Percentiles rank a stretch among this genome's conserved stretches.
phyloP scores from a whole-genome alignment of 2,329 filamentous ascomycete species.

The Penicillium sp. region DNA sequence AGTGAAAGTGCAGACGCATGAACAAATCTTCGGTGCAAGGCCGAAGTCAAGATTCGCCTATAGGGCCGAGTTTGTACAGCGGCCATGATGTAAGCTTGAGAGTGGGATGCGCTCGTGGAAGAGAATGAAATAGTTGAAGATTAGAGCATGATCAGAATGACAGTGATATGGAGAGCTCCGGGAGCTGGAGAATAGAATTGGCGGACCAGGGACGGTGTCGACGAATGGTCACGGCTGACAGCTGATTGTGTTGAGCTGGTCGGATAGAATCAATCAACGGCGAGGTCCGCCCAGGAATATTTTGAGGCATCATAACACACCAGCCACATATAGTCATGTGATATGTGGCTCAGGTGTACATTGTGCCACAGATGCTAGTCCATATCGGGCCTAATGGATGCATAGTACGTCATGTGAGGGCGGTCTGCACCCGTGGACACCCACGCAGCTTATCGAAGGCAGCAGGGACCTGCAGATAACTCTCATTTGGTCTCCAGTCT shows the following conservation, averaged over 20 bases:
- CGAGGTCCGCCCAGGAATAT: constrained; percentile 17
- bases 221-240: constrained; percentile 5
- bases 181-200: constrained; percentile 6
- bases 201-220: constrained; percentile 1
- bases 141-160: constrained; percentile 21
- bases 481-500: constrained; percentile 7
- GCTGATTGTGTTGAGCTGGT: constrained; percentile 6
- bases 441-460: constrained; percentile 14
- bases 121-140: constrained; percentile 12
- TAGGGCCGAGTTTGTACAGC: constrained; percentile 46
- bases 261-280: constrained; percentile 10
- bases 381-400: constrained; percentile 8
- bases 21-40: constrained; percentile 76
- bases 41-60: constrained; percentile 83
- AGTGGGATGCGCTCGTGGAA: constrained; percentile 21
- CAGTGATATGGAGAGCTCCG: constrained; percentile 7
- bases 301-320: constrained; percentile 32
- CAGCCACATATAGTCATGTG: constrained; percentile 25
- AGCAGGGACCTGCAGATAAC: constrained; percentile 17
- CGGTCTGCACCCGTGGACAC: constrained; percentile 17
- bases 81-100: constrained; percentile 30
- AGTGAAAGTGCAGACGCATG: constrained; percentile 64
- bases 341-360: constrained; percentile 4
- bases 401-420: constrained; percentile 25
- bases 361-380: constrained; percentile 10